Base-by-base conservation (phyloP, 441 rosid species). In the Brassica balearica region DNA sequence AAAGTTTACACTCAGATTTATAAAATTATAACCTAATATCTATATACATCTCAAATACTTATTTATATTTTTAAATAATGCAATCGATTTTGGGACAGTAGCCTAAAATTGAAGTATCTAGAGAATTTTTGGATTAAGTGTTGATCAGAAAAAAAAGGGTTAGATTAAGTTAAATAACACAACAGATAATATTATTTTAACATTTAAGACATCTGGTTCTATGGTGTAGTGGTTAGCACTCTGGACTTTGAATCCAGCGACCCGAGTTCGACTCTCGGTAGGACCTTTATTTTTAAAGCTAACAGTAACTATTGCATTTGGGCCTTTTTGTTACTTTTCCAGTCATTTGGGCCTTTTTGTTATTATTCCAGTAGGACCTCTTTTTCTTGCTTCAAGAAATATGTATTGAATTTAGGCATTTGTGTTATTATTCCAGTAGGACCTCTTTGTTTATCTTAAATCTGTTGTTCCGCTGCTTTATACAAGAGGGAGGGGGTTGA, bases 181-280 rank as follows among this genome's bases (percentile, higher is more conserved):
- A 29, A 29, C 34, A 29, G 5, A 29, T 29, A 29, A 29, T 5
- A 5, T 6, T 29, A 5, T 29, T 29, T 29, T 5, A 5, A 29
- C 0, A 6, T 5, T 29, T 0, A 29, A 29, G 34, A 36, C 15
- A 55, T 27, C 62, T n/a, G 91, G 92, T 88, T 90, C 93, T 88
- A 90, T 94, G 91, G 97, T 94, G 98, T 96, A 90, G 97, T 91
- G 93, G 97, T 94, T 91, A 96, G 96, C 96, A 92, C 97, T 96
- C 96, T 91, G 97, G 97, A 94, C 97, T 96, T 96, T 92, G 97
- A 96, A 96, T 92, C 98, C 93, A 93, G 99, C 92, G 97, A 92
- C 98, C 97, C 89, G 98, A 96, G 97, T 92, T 93, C 94, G 96
- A 93, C 90, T 92, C 87, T 88, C 89, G 92, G 92, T 88, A 87